These are phyloP conservation scores for Sporobolomyces pararoseus DNA, from an alignment of 768 basidiomycete species.

Conservation along the genomic window DNA sequence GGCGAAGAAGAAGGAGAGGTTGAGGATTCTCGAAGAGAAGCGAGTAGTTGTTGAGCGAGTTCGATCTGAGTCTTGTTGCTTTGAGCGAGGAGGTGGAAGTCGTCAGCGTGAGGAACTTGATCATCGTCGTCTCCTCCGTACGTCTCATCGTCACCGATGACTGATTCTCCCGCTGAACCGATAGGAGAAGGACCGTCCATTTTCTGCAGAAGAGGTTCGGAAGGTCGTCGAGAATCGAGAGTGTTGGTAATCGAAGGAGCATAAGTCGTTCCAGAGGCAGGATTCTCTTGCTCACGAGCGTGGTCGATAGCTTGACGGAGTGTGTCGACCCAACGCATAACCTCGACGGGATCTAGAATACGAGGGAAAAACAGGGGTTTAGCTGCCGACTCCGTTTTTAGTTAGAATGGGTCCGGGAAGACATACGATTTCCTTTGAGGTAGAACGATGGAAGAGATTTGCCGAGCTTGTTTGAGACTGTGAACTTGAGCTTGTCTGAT, in stretches of 20 bases:
- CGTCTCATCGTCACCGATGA: slow-evolving; percentile 39
- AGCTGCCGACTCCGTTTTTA: too few species aligned
- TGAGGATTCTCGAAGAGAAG: slow-evolving; percentile 48
- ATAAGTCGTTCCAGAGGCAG: not conserved
- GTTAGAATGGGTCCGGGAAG: not conserved
- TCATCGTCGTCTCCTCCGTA: slow-evolving; percentile 25
- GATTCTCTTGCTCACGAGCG: not conserved
- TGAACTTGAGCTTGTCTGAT: slow-evolving; percentile 68
- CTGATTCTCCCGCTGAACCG: slow-evolving; percentile 23
- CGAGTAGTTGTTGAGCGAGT: slow-evolving; percentile 63
- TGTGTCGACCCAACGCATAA: slow-evolving; percentile 77
- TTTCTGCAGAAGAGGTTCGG: slow-evolving; percentile 13
- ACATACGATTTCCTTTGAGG: slow-evolving; percentile 48
- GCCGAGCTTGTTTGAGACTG: slow-evolving; percentile 59
- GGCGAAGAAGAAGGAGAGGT: slow-evolving; percentile 48
- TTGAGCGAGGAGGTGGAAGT: slow-evolving; percentile 47
- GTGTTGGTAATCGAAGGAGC: slow-evolving; percentile 11
- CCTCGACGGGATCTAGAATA: slow-evolving; percentile 70
- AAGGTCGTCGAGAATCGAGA: not conserved
- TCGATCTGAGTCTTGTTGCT: slow-evolving; percentile 66
- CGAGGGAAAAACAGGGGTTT: too few species aligned
- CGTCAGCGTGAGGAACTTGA: slow-evolving; percentile 37
- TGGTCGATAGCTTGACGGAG: slow-evolving; percentile 69
- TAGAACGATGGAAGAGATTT: slow-evolving; percentile 41
- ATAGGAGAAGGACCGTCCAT: slow-evolving; percentile 21